Evolutionary conservation across 2,329 filamentous ascomycete species (phyloP).

Genomic region (Penicillium paneum): DNA sequence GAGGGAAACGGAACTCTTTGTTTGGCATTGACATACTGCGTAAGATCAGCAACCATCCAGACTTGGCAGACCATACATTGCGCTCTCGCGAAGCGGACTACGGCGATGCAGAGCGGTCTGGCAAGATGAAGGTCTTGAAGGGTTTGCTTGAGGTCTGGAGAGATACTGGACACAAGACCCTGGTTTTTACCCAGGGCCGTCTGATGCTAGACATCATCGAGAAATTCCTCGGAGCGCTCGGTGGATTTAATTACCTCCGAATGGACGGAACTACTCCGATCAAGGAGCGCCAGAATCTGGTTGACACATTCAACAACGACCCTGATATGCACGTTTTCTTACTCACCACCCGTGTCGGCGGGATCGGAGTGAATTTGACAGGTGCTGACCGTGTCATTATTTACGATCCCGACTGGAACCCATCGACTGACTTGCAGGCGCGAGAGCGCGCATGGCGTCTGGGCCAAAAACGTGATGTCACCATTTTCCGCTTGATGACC

Average conservation of each 20-base stretch:
- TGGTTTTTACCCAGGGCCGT: constrained; percentile 88
- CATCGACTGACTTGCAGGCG: constrained; percentile 91
- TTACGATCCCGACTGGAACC: constrained; percentile 98
- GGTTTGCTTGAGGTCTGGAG: constrained; percentile 86
- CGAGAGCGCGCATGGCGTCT: constrained; percentile 93
- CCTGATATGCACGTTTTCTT: constrained; percentile 81
- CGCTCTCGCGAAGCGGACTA: constrained; percentile 62
- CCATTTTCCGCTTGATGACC: constrained; percentile 96
- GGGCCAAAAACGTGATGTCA: constrained; percentile 91
- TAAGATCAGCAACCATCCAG: constrained; percentile 97
- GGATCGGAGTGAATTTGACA: constrained; percentile 88
- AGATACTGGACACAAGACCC: constrained; percentile 84
- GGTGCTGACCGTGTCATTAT: constrained; percentile 96
- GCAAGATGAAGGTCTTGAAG: constrained; percentile 94
- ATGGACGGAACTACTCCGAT: constrained; percentile 95
- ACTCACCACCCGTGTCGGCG: constrained; percentile 91
- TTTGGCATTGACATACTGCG: constrained; percentile 88
- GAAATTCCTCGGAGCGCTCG: constrained; percentile 66
- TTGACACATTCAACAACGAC: constrained; percentile 87
- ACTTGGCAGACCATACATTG: constrained; percentile 69
- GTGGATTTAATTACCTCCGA: constrained; percentile 71
- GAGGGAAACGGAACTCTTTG: constrained; percentile 71
- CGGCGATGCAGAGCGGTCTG: constrained; percentile 74
- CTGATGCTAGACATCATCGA: constrained; percentile 96
- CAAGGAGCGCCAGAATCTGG: constrained; percentile 80